Conservation (phyloP, 768 basidiomycete species). For the Boletus rex-veris region DNA sequence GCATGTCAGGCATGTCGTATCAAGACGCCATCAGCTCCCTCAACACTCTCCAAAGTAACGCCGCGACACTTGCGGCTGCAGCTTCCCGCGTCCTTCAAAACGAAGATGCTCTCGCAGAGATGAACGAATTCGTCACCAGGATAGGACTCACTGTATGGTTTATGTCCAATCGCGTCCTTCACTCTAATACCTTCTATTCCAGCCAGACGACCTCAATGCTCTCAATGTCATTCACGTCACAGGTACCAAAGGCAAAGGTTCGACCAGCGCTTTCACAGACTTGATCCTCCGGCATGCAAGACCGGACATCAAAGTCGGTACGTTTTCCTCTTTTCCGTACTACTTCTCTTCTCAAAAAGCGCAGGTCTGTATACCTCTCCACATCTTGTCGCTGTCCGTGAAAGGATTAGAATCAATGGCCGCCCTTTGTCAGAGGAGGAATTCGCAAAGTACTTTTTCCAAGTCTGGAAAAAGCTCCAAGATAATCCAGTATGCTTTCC, state of each 20-base stretch:
- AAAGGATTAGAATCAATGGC: slow-evolving; percentile 93
- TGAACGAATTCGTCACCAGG: slow-evolving; percentile 82
- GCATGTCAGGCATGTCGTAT: slow-evolving; percentile 59
- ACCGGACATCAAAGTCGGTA: slow-evolving; percentile 81
- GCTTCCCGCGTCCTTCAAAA: slow-evolving; percentile 57
- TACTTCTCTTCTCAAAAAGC: neutral
- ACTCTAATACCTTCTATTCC: slow-evolving; percentile 13
- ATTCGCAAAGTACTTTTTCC: slow-evolving; percentile 91
- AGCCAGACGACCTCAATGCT: slow-evolving; percentile 81
- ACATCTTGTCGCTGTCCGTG: slow-evolving; percentile 92
- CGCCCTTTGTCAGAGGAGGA: slow-evolving; percentile 81
- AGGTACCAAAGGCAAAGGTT: slow-evolving; percentile 98
- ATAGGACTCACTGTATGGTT: slow-evolving; percentile 79
- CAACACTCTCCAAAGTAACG: slow-evolving; percentile 88
- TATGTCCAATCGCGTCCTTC: neutral
- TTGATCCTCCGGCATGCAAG: slow-evolving; percentile 75
- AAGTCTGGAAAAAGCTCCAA: slow-evolving; percentile 88
- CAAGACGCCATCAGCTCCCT: slow-evolving; percentile 68
- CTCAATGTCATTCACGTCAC: slow-evolving; percentile 96
- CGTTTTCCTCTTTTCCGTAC: slow-evolving; percentile 18
- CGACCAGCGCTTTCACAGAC: slow-evolving; percentile 90
- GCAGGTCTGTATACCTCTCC: slow-evolving; percentile 95
- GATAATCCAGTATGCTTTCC: slow-evolving; percentile 52
- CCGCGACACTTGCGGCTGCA: slow-evolving; percentile 82
- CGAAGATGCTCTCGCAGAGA: slow-evolving; percentile 74